Base-by-base conservation (phyloP, 2,329 filamentous ascomycete genomes). In the Phyllosticta citrichinensis region DNA sequence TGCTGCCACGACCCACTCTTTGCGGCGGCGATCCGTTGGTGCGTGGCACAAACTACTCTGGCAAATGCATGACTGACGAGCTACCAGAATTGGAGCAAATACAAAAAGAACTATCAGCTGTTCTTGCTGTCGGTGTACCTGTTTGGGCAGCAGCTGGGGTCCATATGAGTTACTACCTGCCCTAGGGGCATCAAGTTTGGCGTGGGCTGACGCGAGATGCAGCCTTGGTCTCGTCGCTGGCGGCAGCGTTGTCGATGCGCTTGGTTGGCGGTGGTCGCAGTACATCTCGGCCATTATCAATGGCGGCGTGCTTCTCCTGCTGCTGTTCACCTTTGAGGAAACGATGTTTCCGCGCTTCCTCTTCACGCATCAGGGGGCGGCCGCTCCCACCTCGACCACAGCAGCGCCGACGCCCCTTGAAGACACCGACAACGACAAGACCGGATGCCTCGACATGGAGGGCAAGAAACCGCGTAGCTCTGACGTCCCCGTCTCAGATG, bases 51-150 rank as follows among this genome's bases (percentile, higher is more conserved):
- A 9, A 19, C 17, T 22, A 22, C 27, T 58, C 22, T 2, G 8
- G 4, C 8, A 19, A 14, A 12, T 20, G 2, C 4, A 6, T 20
- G 27, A 19, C 58, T 55, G 11, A 60, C 22, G 27, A 6, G 8
- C 20, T 9, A 4, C 2, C 55, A 63, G 53, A 67, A 72, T 27
- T 76, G 74, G 73, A 60, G 69, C 11, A 67, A 61, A 52, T 66
- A 63, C 57, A 76, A 76, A 63, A 77, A 76, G 53, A 70, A 71
- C 63, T 77, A 73, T 64, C 71, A 73, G 11, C 67, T 76, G 1
- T 73, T 75, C 60, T 62, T 77, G 3, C 70, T 75, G n/a, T 68
- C 73, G 2, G 66, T 72, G 19, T 75, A 75, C 53, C 68, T 75
- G 9, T 76, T 75, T 62, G 73, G 73, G 9, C 73, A 76, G 57